Conservation (phyloP, 169 alveolate genomes). For the Plasmodium billcollinsi region DNA sequence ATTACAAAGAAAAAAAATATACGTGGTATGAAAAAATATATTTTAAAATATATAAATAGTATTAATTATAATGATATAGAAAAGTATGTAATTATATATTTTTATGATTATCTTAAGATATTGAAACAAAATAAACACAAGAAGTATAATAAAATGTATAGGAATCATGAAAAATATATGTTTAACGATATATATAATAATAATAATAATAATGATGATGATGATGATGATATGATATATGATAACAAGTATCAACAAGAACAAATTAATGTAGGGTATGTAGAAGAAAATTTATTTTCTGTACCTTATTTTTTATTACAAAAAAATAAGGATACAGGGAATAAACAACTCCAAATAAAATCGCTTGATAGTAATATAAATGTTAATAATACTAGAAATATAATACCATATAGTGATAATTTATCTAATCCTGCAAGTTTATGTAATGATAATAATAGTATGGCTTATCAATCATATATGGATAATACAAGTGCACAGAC, state of each 20-base stretch:
- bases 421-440: too few relatives aligned
- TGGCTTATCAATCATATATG: too few relatives aligned
- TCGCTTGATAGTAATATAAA: too few relatives aligned
- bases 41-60: neutral
- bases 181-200: conserved; percentile 30
- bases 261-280: conserved; percentile 21
- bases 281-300: conserved; percentile 70
- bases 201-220: conserved; percentile 15
- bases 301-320: conserved; percentile 25
- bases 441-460: too few relatives aligned
- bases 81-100: neutral
- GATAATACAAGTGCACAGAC: too few relatives aligned
- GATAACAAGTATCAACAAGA: too few relatives aligned
- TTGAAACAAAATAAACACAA: conserved; percentile 18
- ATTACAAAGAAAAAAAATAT: conserved; percentile 1
- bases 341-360: too few relatives aligned
- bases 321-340: neutral
- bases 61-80: neutral
- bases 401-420: too few relatives aligned
- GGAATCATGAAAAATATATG: conserved; percentile 1
- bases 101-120: neutral
- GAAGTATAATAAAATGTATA: neutral
- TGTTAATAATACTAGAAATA: too few relatives aligned
- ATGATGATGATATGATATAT: too few relatives aligned
- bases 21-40: neutral